Percentiles rank a stretch among this genome's conserved stretches.
These are phyloP conservation scores for Sclerotinia glacialis DNA, from an alignment of 2,329 filamentous ascomycete species.

Conservation along the genomic window DNA sequence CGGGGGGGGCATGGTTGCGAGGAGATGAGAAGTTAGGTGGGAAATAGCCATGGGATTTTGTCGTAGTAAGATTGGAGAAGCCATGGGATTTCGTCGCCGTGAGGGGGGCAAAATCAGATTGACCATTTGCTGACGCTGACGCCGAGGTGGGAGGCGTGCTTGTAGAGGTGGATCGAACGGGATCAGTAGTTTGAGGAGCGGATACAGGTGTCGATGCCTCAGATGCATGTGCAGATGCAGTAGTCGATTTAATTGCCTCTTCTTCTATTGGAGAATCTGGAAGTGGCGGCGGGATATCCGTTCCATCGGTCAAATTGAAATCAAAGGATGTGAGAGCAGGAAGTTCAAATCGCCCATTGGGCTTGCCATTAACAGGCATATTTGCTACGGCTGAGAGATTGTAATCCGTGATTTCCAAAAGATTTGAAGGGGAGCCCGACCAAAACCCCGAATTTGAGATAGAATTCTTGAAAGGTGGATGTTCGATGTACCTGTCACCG, in stretches of 20 bases:
- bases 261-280: conserved; percentile 39
- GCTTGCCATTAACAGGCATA: conserved; percentile 35
- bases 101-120: conserved; percentile 7
- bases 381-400: neutral
- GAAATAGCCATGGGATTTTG: conserved; percentile 14
- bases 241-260: conserved; percentile 23
- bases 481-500: neutral
- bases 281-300: conserved; percentile 40
- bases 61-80: neutral
- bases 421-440: neutral
- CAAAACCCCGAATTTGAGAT: neutral
- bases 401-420: neutral
- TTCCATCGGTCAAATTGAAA: conserved; percentile 40
- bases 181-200: neutral
- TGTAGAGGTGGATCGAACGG: neutral
- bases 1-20: conserved; percentile 4
- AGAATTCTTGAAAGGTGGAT: neutral
- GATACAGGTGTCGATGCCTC: conserved; percentile 1
- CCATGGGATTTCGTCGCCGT: conserved; percentile 5
- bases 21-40: neutral
- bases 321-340: conserved; percentile 38
- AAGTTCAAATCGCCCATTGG: conserved; percentile 39
- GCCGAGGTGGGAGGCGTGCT: neutral
- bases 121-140: conserved; percentile 12
- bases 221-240: conserved; percentile 21